Conservation (phyloP, 495 filamentous ascomycete genomes). For the Talaromyces trachyspermus region DNA sequence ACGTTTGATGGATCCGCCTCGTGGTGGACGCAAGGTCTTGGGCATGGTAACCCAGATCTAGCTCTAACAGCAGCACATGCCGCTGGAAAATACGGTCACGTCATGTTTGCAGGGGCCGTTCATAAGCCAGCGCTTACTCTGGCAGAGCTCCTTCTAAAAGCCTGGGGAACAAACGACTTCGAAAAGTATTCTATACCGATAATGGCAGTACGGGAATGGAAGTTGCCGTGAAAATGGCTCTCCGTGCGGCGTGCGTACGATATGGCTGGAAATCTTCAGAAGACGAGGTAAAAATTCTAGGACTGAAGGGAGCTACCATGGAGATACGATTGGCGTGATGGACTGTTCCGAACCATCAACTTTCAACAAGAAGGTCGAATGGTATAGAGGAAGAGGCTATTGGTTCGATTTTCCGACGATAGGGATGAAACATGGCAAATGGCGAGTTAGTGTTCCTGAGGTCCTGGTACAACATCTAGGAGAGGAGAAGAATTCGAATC, state of each 20-base stretch:
- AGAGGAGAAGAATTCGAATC: constrained; percentile 34
- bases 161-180: constrained; percentile 51
- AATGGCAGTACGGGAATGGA: constrained; percentile 75
- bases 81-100: constrained; percentile 75
- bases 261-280: constrained; percentile 54
- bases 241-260: constrained; percentile 52
- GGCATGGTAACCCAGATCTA: constrained; percentile 61
- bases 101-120: constrained; percentile 71
- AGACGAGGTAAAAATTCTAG: constrained; percentile 55
- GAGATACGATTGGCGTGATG: constrained; percentile 78
- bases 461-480: constrained; percentile 41
- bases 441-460: constrained; percentile 52
- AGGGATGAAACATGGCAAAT: constrained; percentile 52
- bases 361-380: constrained; percentile 69
- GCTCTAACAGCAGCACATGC: constrained; percentile 67
- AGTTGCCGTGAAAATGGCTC: constrained; percentile 73
- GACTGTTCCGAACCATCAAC: constrained; percentile 65
- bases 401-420: constrained; percentile 73
- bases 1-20: constrained; percentile 74
- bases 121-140: constrained; percentile 64
- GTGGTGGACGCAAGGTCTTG: constrained; percentile 82
- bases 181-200: constrained; percentile 68
- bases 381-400: constrained; percentile 65
- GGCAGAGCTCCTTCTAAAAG: constrained; percentile 51
- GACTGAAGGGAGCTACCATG: constrained; percentile 74